Evolutionary conservation across 345 rosid genomes (phyloP), one percentile per base, ranked within the genome.

Genomic region (Orychophragmus violaceus): DNA sequence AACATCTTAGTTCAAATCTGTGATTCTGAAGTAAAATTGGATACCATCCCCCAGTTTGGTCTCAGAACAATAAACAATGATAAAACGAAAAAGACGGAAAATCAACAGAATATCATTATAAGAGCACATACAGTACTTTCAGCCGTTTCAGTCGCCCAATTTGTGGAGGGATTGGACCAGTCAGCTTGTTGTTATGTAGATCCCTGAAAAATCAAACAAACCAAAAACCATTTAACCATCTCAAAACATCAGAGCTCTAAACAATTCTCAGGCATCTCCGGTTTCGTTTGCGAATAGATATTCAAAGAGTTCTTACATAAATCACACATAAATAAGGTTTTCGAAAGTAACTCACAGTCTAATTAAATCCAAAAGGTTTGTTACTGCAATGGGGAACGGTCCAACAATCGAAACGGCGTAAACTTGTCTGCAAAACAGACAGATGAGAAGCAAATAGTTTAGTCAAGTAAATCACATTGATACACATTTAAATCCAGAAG

Each of bases 131-230:
- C 99, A 93, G 62, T 50, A 83, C 85, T 78, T 78, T 90, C 27
- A 90, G 92, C 53, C 84, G 90, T 82, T 76, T 93, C 68, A 93
- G 77, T 24, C 96, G 75, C 25, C 97, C 97, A 76, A 93, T 90
- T 74, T 88, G 99, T 5, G 97, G 88, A 74, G 99, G 99, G 70
- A 93, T 88, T 45, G 97, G 96, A 64, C 99, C 99, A 12, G 97
- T 88, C 73, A 90, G 42, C 79, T 90, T 93, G 85, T 93, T 90
- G 77, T 86, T 93, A 76, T 90, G 99, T 17, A 93, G 87, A 84
- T 93, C 99, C 85, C 97, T 90, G 87, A 22, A 62, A 63, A 8
- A 45, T 16, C 29, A 72, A 63, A 61, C 54, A 55, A 39, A 51
- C 12, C 39, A 59, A 18, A 66, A 33, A 60, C 41, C 50, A 42